Base-by-base conservation (phyloP, 1,284 basidiomycete species). In the Trichosporon ovoides region DNA sequence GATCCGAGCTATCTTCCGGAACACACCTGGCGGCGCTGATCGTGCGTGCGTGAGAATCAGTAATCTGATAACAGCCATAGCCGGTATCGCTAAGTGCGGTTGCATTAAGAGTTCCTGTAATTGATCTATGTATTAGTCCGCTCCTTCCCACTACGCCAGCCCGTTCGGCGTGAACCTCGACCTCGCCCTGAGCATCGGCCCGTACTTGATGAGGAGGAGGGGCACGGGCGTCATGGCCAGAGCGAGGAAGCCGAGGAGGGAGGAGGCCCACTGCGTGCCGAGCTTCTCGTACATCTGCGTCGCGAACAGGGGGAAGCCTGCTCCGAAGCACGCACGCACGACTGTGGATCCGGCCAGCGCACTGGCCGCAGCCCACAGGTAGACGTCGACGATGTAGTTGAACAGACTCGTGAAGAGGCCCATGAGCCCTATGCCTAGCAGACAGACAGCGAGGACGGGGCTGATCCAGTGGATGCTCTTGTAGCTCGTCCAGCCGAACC, bases 331-430 rank as follows among this genome's bases (percentile, higher is more conserved):
- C 1, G 78, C 79, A 58, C 81, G 78, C 11, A 75, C 67, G 54
- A 83, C 79, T 1, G 81, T 83, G 58, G 77, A 78, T 36, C 74
- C 78, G 0, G 81, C 76, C 1, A 83, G 70, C 1, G 81, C 82
- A 3, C 75, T 77, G 24, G 81, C 81, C 1, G 81, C 80, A 12
- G 77, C 74, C 68, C 75, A 73, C n/a, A 82, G 71, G 62, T 82
- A 82, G 7, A 77, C 73, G 64, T 82, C 81, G 64, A 82, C 78
- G 62, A 82, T 75, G 67, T 70, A 79, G 72, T 79, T 77, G 70
- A 78, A 77, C 51, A 79, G 62, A 4, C 72, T 72, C 22, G 81
- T 72, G 70, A 83, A 83, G 84, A 87, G 84, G 61, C 84, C 83
- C 28, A 85, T 75, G 12, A 77, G 66, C 14, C 50, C 66, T 9